Evolutionary conservation across 441 rosid genomes (phyloP), one percentile per base, ranked within the genome.

Genomic region (Corymbia citriodora): DNA sequence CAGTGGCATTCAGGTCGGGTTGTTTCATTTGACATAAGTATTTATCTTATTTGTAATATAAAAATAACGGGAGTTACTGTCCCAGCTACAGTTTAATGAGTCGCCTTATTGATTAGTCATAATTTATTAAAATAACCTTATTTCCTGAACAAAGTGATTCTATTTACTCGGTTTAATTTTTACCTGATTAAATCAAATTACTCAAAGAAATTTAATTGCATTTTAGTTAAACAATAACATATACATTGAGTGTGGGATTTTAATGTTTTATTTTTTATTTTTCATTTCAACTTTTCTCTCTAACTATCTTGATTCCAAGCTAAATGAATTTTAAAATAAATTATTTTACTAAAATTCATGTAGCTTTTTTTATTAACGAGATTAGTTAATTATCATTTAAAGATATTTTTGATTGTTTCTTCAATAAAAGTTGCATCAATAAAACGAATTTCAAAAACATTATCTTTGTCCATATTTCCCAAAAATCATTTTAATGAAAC

Each of bases 1-100:
- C 0, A 95, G 95, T 79, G 99, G 99, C 65, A 97, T 97, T 88
- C 97, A 97, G 98, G 99, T 96, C 52, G 17, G 50, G 50, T 40
- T 50, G 83, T 21, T 21, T 74, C 85, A n/a, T 21, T 31, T 70
- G 25, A 33, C 31, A 33, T 70, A 70, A 70, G 45, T 17, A 33
- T 70, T 33, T 33, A 33, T 70, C 0, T 2, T 33, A 31, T 33
- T 9, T 17, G 13, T 17, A 17, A 17, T 70, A 70, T 70, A 33
- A 17, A 70, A 33, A 33, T 40, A 33, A 70, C 6, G 40, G 23
- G 79, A 68, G 23, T 31, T 31, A 4, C 31, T 7, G 40, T 68
- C 74, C 3, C 40, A 1, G 33, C 21, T n/a, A 31, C 40, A n/a
- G 21, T 68, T 68, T 31, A 68, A 31, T 68, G 74, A 68, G 31